Evolutionary conservation across 345 rosid genomes (phyloP).

Genomic region (Microthlaspi erraticum): DNA sequence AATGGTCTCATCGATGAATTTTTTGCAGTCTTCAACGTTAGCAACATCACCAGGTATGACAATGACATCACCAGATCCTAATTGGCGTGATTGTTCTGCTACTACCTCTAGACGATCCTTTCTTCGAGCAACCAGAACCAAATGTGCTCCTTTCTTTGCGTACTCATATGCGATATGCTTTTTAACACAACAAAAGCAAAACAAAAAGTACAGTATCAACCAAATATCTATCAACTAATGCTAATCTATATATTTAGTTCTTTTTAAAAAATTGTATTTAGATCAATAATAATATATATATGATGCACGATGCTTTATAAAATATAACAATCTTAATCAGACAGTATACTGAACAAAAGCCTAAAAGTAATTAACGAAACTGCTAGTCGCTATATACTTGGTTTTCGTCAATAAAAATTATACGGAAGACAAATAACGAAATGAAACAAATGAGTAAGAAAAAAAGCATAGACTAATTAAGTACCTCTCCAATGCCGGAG

Average conservation of each 20-base stretch:
- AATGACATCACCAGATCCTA: slow-evolving; percentile 46
- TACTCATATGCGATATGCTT: slow-evolving; percentile 47
- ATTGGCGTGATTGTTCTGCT: slow-evolving; percentile 25
- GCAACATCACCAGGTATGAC: slow-evolving; percentile 42
- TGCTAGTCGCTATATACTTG: neutral
- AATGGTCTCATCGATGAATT: slow-evolving; percentile 37
- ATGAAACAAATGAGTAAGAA: neutral
- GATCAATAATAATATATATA: too few species aligned
- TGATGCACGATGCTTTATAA: too few species aligned
- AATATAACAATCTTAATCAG: too few species aligned
- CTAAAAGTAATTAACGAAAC: too few species aligned
- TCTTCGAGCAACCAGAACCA: slow-evolving; percentile 43
- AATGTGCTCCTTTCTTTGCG: slow-evolving; percentile 45
- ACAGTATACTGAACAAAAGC: too few species aligned
- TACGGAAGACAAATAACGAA: neutral
- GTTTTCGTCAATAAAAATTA: neutral
- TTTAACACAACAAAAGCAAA: neutral
- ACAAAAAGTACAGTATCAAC: neutral
- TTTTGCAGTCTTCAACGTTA: slow-evolving; percentile 34
- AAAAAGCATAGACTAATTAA: neutral
- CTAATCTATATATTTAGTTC: too few species aligned
- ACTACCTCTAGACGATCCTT: slow-evolving; percentile 37
- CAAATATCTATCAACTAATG: too few species aligned
- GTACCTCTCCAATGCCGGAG: slow-evolving; percentile 66
- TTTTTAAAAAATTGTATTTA: too few species aligned